Evolutionary conservation across 805 yeast genomes (phyloP).

Genomic region (Kluyveromyces dobzhanskii): DNA sequence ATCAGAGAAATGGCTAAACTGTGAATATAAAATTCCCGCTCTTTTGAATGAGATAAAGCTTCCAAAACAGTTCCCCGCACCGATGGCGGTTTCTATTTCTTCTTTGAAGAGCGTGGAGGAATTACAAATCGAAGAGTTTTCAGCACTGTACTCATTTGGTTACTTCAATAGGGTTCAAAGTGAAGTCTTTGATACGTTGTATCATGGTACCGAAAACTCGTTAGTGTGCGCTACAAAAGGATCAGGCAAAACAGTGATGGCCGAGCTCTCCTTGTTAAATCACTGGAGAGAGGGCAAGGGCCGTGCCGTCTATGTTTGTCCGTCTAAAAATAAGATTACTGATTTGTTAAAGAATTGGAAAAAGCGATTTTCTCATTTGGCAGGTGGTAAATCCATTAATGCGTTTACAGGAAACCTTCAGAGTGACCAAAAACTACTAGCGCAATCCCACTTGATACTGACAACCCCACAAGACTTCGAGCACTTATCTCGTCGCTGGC

Average conservation of each 20-base stretch:
- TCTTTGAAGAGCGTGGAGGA: conserved; percentile 43
- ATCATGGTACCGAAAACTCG: conserved; percentile 47
- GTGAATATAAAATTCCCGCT: conserved; percentile 56
- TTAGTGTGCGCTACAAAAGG: conserved; percentile 71
- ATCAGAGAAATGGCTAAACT: conserved; percentile 82
- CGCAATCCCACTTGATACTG: conserved; percentile 56
- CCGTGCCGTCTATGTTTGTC: conserved; percentile 63
- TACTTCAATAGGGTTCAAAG: conserved; percentile 68
- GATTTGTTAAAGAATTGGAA: conserved; percentile 43
- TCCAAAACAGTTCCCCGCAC: conserved; percentile 26
- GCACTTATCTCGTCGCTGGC: conserved; percentile 70
- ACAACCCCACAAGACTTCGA: conserved; percentile 81
- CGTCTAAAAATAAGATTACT: conserved; percentile 51
- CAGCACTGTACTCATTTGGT: conserved; percentile 36
- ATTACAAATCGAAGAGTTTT: conserved; percentile 41
- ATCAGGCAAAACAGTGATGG: conserved; percentile 62
- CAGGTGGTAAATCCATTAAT: conserved; percentile 49
- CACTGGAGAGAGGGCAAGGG: conserved; percentile 69
- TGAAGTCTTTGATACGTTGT: conserved; percentile 55
- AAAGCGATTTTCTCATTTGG: conserved; percentile 36
- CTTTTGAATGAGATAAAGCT: conserved; percentile 23
- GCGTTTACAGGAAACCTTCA: conserved; percentile 46
- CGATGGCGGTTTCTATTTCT: conserved; percentile 13
- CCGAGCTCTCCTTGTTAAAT: conserved; percentile 62
- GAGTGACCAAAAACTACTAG: conserved; percentile 47